phyloP scores from a whole-genome alignment of 2,329 filamentous ascomycete genomes.

The Magnaporthiopsis poae region DNA sequence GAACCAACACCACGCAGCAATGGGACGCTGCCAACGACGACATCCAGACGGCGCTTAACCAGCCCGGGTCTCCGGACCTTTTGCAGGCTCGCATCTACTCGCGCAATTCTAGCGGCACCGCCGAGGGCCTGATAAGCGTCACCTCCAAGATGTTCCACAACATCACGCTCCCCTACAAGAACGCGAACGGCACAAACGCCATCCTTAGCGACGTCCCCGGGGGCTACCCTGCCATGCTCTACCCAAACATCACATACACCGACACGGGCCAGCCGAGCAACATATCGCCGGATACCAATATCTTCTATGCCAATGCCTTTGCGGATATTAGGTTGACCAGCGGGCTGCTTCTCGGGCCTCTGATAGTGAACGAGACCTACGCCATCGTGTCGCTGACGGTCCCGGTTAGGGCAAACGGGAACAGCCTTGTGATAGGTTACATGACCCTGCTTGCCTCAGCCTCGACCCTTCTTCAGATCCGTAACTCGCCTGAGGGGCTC shows the following conservation, averaged over 20 bases:
- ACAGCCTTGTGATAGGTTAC: conserved; percentile 61
- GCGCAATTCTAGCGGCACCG: conserved; percentile 49
- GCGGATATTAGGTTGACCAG: conserved; percentile 39
- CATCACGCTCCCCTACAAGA: conserved; percentile 53
- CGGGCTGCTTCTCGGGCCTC: conserved; percentile 64
- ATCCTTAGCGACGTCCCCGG: conserved; percentile 50
- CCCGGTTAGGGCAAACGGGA: conserved; percentile 59
- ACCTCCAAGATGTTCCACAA: conserved; percentile 41
- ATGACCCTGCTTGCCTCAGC: conserved; percentile 71
- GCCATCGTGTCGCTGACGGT: conserved; percentile 73
- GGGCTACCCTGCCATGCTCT: conserved; percentile 65
- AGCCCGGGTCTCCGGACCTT: conserved; percentile 46
- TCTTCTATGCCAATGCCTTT: conserved; percentile 39
- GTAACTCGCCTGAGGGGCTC: conserved; percentile 58
- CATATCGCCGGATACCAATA: conserved; percentile 29
- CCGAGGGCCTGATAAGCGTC: conserved; percentile 51
- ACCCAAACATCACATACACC: conserved; percentile 67
- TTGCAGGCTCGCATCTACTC: conserved; percentile 68
- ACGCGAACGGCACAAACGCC: conserved; percentile 47
- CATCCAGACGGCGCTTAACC: conserved; percentile 58
- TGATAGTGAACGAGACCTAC: conserved; percentile 60
- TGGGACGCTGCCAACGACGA: conserved; percentile 56
- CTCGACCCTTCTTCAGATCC: conserved; percentile 50
- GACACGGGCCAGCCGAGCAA: conserved; percentile 32
- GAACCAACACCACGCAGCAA: conserved; percentile 46